Percentiles rank a stretch among this genome's conserved stretches.
These are phyloP conservation scores for Theobroma grandiflorum DNA, from an alignment of 441 rosid genomes.

Conservation along the genomic window DNA sequence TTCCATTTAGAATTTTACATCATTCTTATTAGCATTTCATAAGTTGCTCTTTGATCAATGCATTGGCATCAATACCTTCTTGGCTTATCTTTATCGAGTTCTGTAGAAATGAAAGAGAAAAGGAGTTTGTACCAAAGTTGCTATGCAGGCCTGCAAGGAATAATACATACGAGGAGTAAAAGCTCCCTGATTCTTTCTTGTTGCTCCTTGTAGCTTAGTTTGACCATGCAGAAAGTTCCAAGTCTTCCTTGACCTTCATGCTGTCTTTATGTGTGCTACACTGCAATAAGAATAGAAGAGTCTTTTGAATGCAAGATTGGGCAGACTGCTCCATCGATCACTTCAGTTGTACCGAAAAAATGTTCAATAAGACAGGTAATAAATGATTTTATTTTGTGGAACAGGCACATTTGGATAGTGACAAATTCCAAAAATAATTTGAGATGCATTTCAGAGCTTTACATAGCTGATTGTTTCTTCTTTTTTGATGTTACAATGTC, in stretches of 20 bases:
- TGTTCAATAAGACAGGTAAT: neutral
- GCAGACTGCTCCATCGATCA: neutral
- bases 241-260: neutral
- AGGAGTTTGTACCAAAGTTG: neutral
- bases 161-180: neutral
- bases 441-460: neutral
- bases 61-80: neutral
- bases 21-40: neutral
- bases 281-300: neutral
- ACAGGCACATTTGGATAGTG: neutral
- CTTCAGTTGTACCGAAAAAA: neutral
- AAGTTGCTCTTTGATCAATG: neutral
- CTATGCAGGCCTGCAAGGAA: neutral
- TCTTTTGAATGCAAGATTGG: neutral
- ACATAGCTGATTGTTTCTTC: slow-evolving; percentile 1
- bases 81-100: neutral
- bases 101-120: neutral
- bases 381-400: neutral
- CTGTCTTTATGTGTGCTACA: neutral
- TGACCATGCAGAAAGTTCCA: neutral
- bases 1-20: neutral
- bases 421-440: neutral
- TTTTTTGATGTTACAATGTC: neutral
- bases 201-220: neutral
- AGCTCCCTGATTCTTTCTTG: neutral